phyloP scores from a whole-genome alignment of 208 protist species.

The Acanthamoeba triangularis region DNA sequence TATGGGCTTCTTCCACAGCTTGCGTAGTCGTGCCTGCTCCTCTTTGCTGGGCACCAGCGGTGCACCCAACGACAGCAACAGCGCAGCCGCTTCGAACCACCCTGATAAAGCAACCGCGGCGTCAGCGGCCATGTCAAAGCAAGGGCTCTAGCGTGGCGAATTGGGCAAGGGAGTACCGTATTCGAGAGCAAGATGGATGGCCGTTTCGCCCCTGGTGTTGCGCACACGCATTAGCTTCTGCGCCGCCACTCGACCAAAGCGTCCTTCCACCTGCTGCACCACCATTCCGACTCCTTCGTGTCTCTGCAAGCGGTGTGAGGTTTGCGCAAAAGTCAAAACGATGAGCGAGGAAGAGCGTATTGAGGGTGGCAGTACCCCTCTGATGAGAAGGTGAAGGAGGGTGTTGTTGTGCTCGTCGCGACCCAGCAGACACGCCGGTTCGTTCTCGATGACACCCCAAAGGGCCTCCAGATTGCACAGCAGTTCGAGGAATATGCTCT shows the following conservation, averaged over 20 bases:
- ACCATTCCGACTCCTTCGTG: not conserved
- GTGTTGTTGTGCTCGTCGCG: conserved; percentile 12
- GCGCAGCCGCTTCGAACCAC: no score
- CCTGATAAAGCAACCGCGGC: no score
- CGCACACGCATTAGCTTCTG: not conserved
- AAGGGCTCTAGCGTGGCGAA: no score
- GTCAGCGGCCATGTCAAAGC: no score
- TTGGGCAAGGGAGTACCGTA: not conserved
- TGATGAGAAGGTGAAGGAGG: not conserved
- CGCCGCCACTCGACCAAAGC: not conserved
- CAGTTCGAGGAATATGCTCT: not conserved
- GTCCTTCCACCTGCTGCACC: not conserved
- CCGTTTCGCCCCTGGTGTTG: not conserved
- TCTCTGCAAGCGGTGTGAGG: no score
- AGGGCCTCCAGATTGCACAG: not conserved
- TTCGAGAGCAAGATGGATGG: not conserved
- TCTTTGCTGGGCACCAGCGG: not conserved
- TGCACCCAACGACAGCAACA: not conserved
- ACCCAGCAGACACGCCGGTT: not conserved
- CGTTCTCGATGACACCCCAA: not conserved
- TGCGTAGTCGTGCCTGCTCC: not conserved
- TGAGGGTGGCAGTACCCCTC: not conserved
- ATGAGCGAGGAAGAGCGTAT: no score
- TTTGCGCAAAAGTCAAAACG: not conserved
- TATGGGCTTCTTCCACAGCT: not conserved